Conservation (phyloP, 2,329 filamentous ascomycete genomes). For the Blastomyces gilchristii region DNA sequence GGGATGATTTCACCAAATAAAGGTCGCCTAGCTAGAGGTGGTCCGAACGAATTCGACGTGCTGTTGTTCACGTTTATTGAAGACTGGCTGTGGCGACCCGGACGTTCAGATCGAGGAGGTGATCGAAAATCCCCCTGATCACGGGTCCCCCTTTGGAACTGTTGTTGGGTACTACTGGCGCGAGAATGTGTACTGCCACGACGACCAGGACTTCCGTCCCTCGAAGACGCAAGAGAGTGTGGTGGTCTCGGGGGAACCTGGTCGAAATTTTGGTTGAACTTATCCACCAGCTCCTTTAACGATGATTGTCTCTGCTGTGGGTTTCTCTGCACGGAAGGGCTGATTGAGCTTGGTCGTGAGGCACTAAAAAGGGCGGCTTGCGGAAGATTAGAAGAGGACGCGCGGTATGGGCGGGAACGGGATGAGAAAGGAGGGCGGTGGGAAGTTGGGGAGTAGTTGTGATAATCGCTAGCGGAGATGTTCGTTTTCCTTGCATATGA, state of each 20-base stretch:
- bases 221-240: slow-evolving; percentile 25
- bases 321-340: slow-evolving; percentile 11
- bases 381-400: slow-evolving; percentile 22
- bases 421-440: slow-evolving; percentile 13
- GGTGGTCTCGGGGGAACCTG: slow-evolving; percentile 35
- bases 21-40: slow-evolving; percentile 40
- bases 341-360: slow-evolving; percentile 2
- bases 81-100: slow-evolving; percentile 3
- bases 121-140: background rate
- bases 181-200: slow-evolving; percentile 21
- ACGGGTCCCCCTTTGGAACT: slow-evolving; percentile 11
- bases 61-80: background rate
- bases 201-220: slow-evolving; percentile 28
- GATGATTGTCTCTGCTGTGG: slow-evolving; percentile 47
- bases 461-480: slow-evolving; percentile 1
- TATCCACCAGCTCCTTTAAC: slow-evolving; percentile 69
- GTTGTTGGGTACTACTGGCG: slow-evolving; percentile 20
- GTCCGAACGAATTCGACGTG: background rate
- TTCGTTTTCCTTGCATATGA: slow-evolving; percentile 10
- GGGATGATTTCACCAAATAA: slow-evolving; percentile 66
- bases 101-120: slow-evolving; percentile 1
- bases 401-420: slow-evolving; percentile 22
- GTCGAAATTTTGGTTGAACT: slow-evolving; percentile 58
- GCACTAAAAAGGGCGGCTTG: background rate
- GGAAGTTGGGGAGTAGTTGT: slow-evolving; percentile 10